These are phyloP conservation scores for Malassezia sympodialis DNA, from an alignment of 1,284 basidiomycete species.

Conservation along the genomic window DNA sequence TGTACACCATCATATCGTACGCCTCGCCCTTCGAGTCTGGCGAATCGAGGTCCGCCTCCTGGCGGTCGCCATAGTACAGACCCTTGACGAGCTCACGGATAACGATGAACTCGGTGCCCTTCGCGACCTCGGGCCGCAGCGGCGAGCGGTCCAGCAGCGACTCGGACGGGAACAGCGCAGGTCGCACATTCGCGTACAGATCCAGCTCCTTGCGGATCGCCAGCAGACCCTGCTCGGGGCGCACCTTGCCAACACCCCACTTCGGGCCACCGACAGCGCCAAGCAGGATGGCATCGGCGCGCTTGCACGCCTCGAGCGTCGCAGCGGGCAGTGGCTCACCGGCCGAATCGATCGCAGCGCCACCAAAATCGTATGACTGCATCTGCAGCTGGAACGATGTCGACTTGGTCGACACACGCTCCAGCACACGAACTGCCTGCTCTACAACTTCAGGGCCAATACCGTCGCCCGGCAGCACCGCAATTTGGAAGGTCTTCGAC, in stretches of 20 bases:
- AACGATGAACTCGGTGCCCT: slow-evolving; percentile 83
- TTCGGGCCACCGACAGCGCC: slow-evolving; percentile 92
- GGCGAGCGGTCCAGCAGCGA: slow-evolving; percentile 82
- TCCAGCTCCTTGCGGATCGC: slow-evolving; percentile 84
- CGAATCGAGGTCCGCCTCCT: slow-evolving; percentile 59
- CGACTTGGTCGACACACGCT: slow-evolving; percentile 61
- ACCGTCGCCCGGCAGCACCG: slow-evolving; percentile 85
- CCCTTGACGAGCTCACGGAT: slow-evolving; percentile 69
- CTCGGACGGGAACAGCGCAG: slow-evolving; percentile 85
- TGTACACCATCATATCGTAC: slow-evolving; percentile 67
- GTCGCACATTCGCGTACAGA: slow-evolving; percentile 95
- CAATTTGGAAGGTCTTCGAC: slow-evolving; percentile 56
- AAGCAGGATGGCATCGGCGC: slow-evolving; percentile 44
- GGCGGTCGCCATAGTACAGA: slow-evolving; percentile 74
- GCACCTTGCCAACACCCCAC: slow-evolving; percentile 83
- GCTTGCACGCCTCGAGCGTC: slow-evolving; percentile 58
- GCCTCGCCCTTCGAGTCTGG: slow-evolving; percentile 37
- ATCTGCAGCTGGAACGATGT: slow-evolving; percentile 62
- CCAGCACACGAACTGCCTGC: slow-evolving; percentile 78
- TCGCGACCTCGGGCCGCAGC: slow-evolving; percentile 73
- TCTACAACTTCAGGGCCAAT: slow-evolving; percentile 89
- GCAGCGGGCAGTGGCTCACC: slow-evolving; percentile 74
- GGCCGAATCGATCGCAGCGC: slow-evolving; percentile 76
- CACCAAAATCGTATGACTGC: slow-evolving; percentile 66
- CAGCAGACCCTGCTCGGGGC: slow-evolving; percentile 90